Conservation (phyloP, 441 rosid genomes). For the Melastoma candidum region DNA sequence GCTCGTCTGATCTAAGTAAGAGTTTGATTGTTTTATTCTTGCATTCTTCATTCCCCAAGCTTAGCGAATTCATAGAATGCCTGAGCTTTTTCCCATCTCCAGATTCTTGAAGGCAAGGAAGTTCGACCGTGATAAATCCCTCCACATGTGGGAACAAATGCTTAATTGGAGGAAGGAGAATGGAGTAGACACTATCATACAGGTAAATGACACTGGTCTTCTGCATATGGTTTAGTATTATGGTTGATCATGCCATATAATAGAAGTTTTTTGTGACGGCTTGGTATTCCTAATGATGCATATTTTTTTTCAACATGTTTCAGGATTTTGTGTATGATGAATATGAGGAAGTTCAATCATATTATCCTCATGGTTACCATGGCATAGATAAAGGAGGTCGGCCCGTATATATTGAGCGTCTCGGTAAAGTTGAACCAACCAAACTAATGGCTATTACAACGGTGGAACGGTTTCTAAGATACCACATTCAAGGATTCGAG, state of each 20-base stretch:
- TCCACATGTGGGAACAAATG: conserved; percentile 92
- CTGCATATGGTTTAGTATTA: no score
- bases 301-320: neutral
- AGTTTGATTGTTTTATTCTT: neutral
- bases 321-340: conserved; percentile 89
- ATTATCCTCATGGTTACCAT: conserved; percentile 94
- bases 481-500: conserved; percentile 90
- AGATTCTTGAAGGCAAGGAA: conserved; percentile 88
- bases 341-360: conserved; percentile 56
- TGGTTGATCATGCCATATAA: no score
- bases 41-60: conserved; percentile 4
- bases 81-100: conserved; percentile 11
- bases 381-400: conserved; percentile 86
- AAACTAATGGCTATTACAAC: conserved; percentile 74
- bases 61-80: conserved; percentile 4
- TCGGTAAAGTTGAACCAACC: conserved; percentile 61
- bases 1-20: neutral
- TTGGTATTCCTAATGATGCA: no score
- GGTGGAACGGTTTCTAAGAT: conserved; percentile 71
- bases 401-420: conserved; percentile 78
- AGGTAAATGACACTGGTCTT: conserved; percentile 33
- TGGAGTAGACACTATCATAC: conserved; percentile 63
- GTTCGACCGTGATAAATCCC: conserved; percentile 67
- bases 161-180: conserved; percentile 80
- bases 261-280: no score